Conservation (phyloP, 2,329 filamentous ascomycete species). For the Onygenales sp. region DNA sequence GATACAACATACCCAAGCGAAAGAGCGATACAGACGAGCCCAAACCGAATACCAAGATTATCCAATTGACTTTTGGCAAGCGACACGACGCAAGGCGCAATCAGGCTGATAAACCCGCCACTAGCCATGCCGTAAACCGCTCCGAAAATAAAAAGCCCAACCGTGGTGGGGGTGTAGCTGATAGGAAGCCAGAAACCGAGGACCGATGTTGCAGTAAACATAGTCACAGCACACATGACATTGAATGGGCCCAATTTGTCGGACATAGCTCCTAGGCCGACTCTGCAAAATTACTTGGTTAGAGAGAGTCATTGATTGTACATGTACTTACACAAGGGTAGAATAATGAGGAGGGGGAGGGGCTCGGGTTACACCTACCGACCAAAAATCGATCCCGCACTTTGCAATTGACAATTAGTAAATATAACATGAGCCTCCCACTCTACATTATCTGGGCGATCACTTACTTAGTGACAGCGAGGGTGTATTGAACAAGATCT, state of each 20-base stretch:
- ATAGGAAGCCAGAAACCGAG: slow-evolving; percentile 8
- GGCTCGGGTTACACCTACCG: not conserved
- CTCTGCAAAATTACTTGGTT: not conserved
- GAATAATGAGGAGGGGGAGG: not conserved
- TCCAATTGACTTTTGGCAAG: slow-evolving; percentile 5
- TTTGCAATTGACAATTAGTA: not conserved
- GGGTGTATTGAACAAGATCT: slow-evolving; percentile 4
- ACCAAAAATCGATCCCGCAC: slow-evolving; percentile 1
- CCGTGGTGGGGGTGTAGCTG: not conserved
- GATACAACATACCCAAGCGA: not conserved
- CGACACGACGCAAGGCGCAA: slow-evolving; percentile 4
- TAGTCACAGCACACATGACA: slow-evolving; percentile 3
- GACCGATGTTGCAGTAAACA: slow-evolving; percentile 2
- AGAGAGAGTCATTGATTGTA: not conserved
- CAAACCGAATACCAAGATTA: not conserved
- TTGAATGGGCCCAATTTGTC: slow-evolving; percentile 6
- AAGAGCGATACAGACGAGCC: not conserved
- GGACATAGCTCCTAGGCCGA: slow-evolving; percentile 2
- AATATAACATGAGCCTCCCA: not conserved
- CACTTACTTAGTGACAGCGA: slow-evolving; percentile 2
- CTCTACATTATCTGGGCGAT: not conserved
- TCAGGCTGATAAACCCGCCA: slow-evolving; percentile 6
- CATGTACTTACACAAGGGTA: not conserved
- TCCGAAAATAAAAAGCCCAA: slow-evolving; percentile 3
- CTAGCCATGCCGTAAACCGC: slow-evolving; percentile 5